These are phyloP conservation scores for Arthroderma uncinatum DNA, from an alignment of 2,329 filamentous ascomycete genomes.

Conservation along the genomic window DNA sequence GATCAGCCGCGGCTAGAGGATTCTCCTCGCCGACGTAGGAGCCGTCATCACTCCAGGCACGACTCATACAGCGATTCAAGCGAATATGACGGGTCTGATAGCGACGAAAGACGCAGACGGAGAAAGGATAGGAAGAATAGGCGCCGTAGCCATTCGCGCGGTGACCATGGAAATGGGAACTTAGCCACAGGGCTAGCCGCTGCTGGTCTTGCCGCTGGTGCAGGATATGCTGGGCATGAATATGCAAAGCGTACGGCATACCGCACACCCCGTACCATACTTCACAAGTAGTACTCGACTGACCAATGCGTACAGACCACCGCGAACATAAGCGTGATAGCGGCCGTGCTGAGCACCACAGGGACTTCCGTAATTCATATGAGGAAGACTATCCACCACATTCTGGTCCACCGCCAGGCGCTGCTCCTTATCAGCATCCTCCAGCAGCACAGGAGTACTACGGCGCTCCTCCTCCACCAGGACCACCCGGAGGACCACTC, in stretches of 20 bases:
- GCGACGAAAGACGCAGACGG: slow-evolving; percentile 23
- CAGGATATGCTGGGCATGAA: slow-evolving; percentile 48
- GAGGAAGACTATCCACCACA: slow-evolving; percentile 29
- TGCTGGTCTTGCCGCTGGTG: slow-evolving; percentile 47
- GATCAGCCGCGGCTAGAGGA: slow-evolving; percentile 29
- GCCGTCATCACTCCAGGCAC: slow-evolving; percentile 36
- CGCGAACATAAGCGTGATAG: background rate
- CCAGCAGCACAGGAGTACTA: slow-evolving; percentile 4
- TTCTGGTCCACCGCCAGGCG: slow-evolving; percentile 24
- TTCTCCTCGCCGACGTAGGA: slow-evolving; percentile 26
- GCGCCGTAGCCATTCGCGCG: slow-evolving; percentile 25
- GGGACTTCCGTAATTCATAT: slow-evolving; percentile 17
- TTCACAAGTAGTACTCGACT: no score
- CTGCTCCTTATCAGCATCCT: slow-evolving; percentile 15
- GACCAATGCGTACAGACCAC: background rate
- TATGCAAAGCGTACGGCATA: slow-evolving; percentile 42
- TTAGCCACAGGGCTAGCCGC: slow-evolving; percentile 38
- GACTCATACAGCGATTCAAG: slow-evolving; percentile 27
- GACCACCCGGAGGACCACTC: no score
- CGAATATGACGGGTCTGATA: slow-evolving; percentile 26
- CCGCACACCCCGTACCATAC: background rate
- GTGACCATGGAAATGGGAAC: slow-evolving; percentile 17
- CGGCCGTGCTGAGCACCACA: background rate
- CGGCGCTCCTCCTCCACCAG: background rate
- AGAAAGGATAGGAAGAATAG: slow-evolving; percentile 23